Percentiles rank a stretch among this genome's conserved stretches.
Conservation (phyloP, 306 rosid species). For the Dicorynia guianensis region DNA sequence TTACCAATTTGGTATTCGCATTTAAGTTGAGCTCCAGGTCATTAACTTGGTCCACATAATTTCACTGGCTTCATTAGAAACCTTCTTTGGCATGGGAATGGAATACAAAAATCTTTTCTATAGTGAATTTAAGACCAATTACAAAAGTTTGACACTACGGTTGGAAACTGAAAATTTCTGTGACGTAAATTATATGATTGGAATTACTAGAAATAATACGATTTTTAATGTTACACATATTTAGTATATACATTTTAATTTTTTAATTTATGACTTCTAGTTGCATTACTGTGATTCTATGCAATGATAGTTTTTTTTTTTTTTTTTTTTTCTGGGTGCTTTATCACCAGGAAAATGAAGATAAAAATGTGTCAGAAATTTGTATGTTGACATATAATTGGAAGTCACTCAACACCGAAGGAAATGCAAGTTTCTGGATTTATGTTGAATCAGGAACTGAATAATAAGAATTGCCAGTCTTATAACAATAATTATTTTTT, state of each 20-base stretch:
- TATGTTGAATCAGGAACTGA: constrained; percentile 5
- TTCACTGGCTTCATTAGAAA: too few relatives aligned
- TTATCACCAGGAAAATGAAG: constrained; percentile 7
- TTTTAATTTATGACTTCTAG: constrained; percentile 20
- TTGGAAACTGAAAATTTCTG: neutral
- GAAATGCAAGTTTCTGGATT: constrained; percentile 26
- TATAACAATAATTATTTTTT: neutral
- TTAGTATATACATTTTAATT: neutral
- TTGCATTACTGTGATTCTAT: constrained; percentile 32
- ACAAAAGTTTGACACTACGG: neutral
- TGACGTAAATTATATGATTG: neutral
- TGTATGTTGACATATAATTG: neutral
- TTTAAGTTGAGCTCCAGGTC: neutral
- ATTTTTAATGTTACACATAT: neutral
- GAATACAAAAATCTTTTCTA: neutral
- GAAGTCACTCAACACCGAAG: constrained; percentile 29
- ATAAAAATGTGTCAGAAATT: constrained; percentile 10
- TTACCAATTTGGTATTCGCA: constrained; percentile 9
- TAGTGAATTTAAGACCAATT: constrained; percentile 6
- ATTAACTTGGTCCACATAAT: neutral
- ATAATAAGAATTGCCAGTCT: constrained; percentile 18
- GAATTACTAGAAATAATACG: constrained; percentile 14
- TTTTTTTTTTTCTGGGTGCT: neutral
- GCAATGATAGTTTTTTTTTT: neutral
- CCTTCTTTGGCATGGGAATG: constrained; percentile 5